Evolutionary conservation across 306 rosid species (phyloP), one percentile per base, ranked within the genome.

Genomic region (Lathyrus oleraceus): DNA sequence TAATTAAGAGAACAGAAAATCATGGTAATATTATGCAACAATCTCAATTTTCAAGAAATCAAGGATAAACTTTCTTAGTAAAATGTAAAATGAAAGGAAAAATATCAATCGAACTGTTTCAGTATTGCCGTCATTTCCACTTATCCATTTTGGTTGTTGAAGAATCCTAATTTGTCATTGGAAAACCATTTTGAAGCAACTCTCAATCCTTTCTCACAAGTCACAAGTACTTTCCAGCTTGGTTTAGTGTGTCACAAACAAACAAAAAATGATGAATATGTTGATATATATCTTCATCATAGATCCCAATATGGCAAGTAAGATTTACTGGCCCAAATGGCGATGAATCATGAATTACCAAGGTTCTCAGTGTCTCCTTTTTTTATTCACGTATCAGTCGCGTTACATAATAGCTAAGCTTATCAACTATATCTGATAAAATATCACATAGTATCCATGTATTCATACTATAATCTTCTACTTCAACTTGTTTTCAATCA

Each of bases 391-490:
- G 1, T 58, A 47, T 47, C 5, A 39, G 27, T 60, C 48, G n/a
- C 8, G 44, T 15, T 13, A 38, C 67, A 23, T 5, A 49, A 27
- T 4, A 40, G 51, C 61, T 35, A 35, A 72, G 40, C 59, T 38
- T 63, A 30, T 72, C 53, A 30, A 51, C 65, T 65, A 51, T 49
- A 49, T 66, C 53, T 49, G 64, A 66, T 49, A 47, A 17, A 53
- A 15, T 47, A 15, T 59, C 52, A 14, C 65, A 58, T 5, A 21
- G 60, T 52, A 28, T 21, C 38, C 32, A 15, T 30, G 42, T 27
- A 72, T 1, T 61, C 57, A 23, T 52, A 32, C 69, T 74, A 15
- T 25, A n/a, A 53, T 45, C 61, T 69, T 69, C 53, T 53, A 69
- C 47, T 36, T 25, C 25, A 35, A 13, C 14, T 16, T 56, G 42